Evolutionary conservation across 2,329 filamentous ascomycete genomes (phyloP).

Genomic region (Neofusicoccum kwambonambiense): DNA sequence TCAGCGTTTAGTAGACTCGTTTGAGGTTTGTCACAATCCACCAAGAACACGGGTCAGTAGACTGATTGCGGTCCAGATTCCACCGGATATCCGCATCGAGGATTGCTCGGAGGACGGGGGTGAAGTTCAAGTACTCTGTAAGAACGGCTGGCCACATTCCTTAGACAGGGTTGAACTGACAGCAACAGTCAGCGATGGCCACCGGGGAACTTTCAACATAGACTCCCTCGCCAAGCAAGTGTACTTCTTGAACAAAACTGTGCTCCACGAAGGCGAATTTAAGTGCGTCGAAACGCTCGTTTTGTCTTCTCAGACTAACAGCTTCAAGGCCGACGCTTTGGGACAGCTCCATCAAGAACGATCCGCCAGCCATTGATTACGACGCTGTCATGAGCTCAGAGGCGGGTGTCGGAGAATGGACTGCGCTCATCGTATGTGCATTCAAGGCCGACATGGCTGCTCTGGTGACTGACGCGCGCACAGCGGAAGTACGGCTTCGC

Average conservation of each 20-base stretch:
- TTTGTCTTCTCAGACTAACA: neutral
- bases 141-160: conserved; percentile 20
- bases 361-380: conserved; percentile 61
- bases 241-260: neutral
- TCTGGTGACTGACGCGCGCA: conserved; percentile 18
- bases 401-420: conserved; percentile 59
- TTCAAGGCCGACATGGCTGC: neutral
- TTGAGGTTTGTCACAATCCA: conserved; percentile 50
- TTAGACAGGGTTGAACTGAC: neutral
- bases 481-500: conserved; percentile 72
- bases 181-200: conserved; percentile 55
- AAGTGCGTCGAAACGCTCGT: neutral
- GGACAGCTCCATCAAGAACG: conserved; percentile 36
- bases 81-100: conserved; percentile 29
- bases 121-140: conserved; percentile 28
- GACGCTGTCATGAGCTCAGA: conserved; percentile 57
- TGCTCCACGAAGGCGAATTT: neutral
- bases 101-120: conserved; percentile 17
- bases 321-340: conserved; percentile 30
- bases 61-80: conserved; percentile 25
- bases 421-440: conserved; percentile 60
- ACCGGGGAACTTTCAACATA: conserved; percentile 67
- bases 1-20: conserved; percentile 68
- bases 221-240: conserved; percentile 48
- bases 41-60: neutral